Percentiles rank a stretch among this genome's conserved stretches.
These are phyloP conservation scores for Coccinonectria pachysandricola DNA, from an alignment of 2,329 filamentous ascomycete genomes.

Conservation along the genomic window DNA sequence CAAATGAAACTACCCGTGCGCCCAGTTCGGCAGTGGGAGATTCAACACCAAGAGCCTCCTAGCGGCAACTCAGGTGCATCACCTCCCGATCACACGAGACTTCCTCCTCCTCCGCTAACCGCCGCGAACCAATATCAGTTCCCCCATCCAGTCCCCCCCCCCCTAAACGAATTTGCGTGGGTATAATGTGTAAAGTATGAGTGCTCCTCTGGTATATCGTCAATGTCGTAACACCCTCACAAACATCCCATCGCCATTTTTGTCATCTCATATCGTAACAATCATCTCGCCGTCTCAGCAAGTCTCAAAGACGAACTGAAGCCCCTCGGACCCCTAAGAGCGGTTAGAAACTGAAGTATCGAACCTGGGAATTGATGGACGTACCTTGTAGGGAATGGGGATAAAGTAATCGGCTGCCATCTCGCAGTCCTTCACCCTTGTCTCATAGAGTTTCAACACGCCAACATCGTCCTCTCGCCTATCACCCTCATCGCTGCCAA, in stretches of 20 bases:
- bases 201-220: too few relatives aligned
- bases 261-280: too few relatives aligned
- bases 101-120: too few relatives aligned
- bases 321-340: conserved; percentile 21
- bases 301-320: conserved; percentile 24
- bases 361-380: neutral
- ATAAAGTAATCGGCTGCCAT: conserved; percentile 30
- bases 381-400: conserved; percentile 27
- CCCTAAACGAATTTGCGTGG: too few relatives aligned
- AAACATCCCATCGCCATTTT: too few relatives aligned
- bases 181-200: too few relatives aligned
- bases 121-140: too few relatives aligned
- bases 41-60: too few relatives aligned
- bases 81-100: conserved; percentile 1
- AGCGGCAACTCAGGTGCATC: too few relatives aligned
- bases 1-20: conserved; percentile 7
- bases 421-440: conserved; percentile 23
- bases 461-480: conserved; percentile 23
- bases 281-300: conserved; percentile 13
- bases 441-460: conserved; percentile 25
- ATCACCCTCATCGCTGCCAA: conserved; percentile 22
- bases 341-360: neutral
- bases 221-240: too few relatives aligned
- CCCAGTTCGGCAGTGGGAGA: conserved; percentile 8
- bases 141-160: too few relatives aligned